Evolutionary conservation across 2,329 filamentous ascomycete species (phyloP), one percentile per base, ranked within the genome.

Genomic region (Didymella pomorum): DNA sequence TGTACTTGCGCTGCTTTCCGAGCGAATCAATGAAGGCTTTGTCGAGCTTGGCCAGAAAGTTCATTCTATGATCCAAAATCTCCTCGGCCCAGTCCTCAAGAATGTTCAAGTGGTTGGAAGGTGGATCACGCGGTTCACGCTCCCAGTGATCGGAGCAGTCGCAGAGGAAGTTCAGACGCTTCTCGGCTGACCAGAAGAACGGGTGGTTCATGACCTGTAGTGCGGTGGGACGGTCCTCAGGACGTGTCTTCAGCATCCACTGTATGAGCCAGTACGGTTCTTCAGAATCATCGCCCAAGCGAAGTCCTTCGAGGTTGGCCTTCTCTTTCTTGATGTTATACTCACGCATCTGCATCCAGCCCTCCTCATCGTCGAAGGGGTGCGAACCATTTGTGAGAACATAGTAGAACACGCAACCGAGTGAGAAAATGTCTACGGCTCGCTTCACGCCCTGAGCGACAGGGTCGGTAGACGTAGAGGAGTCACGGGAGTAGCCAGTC

Each of bases 351-450:
- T 80, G 88, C 87, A 96, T 96, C 81, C 95, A 98, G 48, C 92
- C 88, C 72, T 95, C 93, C 55, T 95, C 93, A 62, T 93, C 93
- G 73, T 97, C 94, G 70, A 96, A 99, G 0, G 95, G 95, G 76
- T 99, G 95, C 1, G 85, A 87, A 16, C 95, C 95, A 62, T 93
- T 91, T 1, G 94, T 97, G 59, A 99, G 83, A n/a, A 98, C 93
- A 75, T 97, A 99, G 80, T 93, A 98, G 81, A 97, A 99, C n/a
- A 99, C 93, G 52, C 97, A 89, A 1, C 95, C 95, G 33, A 99
- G 85, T 0, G 93, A 97, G 80, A 99, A 99, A 25, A 99, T 97
- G 73, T 99, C 95, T 61, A 98, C 97, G 9, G 95, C 92, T 44
- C 95, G 89, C 44, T 96, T 99, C 7, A 96, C 94, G 50, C 95